These are phyloP conservation scores for Fusarium nurragi DNA, from an alignment of 2,329 filamentous ascomycete species.

Conservation along the genomic window DNA sequence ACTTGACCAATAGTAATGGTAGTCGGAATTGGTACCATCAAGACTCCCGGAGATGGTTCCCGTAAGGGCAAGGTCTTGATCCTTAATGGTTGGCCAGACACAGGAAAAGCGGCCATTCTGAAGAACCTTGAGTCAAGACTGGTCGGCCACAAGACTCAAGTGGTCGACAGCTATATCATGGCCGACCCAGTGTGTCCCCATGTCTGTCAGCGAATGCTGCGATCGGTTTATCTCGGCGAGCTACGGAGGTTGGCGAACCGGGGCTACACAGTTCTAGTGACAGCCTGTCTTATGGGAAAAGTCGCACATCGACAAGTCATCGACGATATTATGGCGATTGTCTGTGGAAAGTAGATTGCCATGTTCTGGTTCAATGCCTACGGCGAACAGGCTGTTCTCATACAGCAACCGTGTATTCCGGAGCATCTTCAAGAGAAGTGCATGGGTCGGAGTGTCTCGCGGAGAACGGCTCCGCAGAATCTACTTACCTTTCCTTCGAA, in stretches of 20 bases:
- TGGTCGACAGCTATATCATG: conserved; percentile 23
- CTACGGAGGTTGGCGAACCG: conserved; percentile 8
- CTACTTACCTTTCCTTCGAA: background rate
- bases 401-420: background rate
- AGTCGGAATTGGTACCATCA: background rate
- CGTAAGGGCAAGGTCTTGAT: conserved; percentile 18
- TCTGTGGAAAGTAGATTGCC: conserved; percentile 1
- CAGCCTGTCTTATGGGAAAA: conserved; percentile 8
- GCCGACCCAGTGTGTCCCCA: background rate
- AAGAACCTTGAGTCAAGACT: background rate
- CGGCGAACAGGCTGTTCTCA: background rate
- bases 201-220: background rate
- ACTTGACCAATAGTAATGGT: background rate
- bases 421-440: background rate
- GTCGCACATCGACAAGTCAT: conserved; percentile 1
- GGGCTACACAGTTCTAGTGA: conserved; percentile 14
- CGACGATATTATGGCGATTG: conserved; percentile 2
- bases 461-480: background rate
- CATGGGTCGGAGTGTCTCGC: background rate
- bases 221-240: conserved; percentile 20
- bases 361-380: conserved; percentile 21
- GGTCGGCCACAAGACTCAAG: background rate
- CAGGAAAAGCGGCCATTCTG: conserved; percentile 5
- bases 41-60: background rate
- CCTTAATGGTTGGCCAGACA: conserved; percentile 16